Evolutionary conservation across 495 filamentous ascomycete species (phyloP).

Genomic region (Collariella sp.): DNA sequence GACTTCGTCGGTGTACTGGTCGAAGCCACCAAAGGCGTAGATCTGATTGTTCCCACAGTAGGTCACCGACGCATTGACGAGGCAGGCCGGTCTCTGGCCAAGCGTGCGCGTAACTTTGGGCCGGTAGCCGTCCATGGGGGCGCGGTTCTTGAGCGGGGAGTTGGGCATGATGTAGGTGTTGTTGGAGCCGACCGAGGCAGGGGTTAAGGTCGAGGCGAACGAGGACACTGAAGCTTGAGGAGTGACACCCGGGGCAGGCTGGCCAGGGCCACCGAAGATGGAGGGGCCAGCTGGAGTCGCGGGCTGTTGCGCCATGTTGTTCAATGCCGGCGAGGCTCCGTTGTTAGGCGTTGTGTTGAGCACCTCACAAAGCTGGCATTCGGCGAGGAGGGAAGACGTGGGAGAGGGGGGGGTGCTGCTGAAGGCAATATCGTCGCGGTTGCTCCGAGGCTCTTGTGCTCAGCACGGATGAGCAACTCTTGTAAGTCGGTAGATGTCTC

Average conservation of each 20-base stretch:
- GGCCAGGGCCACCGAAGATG: conserved; percentile 28
- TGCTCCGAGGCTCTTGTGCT: background rate
- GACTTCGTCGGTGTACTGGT: conserved; percentile 97
- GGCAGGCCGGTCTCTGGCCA: conserved; percentile 83
- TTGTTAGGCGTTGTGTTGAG: background rate
- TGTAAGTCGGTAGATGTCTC: background rate
- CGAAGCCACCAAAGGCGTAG: conserved; percentile 98
- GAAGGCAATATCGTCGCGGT: background rate
- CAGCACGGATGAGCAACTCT: background rate
- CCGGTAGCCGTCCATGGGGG: conserved; percentile 60
- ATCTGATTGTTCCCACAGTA: conserved; percentile 94
- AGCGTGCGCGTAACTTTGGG: conserved; percentile 72
- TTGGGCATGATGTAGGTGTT: conserved; percentile 81
- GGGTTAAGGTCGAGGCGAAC: conserved; percentile 28
- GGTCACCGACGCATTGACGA: conserved; percentile 96
- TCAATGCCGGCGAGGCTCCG: background rate
- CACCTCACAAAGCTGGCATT: background rate
- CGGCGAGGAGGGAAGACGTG: background rate
- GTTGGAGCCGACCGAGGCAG: conserved; percentile 49
- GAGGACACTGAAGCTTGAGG: conserved; percentile 13
- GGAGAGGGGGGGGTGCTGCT: background rate
- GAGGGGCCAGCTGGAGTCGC: conserved; percentile 24
- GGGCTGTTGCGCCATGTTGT: conserved; percentile 26
- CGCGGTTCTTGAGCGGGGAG: conserved; percentile 58
- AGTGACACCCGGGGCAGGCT: background rate